Base-by-base conservation (phyloP, 768 basidiomycete species). In the Russula abietina region DNA sequence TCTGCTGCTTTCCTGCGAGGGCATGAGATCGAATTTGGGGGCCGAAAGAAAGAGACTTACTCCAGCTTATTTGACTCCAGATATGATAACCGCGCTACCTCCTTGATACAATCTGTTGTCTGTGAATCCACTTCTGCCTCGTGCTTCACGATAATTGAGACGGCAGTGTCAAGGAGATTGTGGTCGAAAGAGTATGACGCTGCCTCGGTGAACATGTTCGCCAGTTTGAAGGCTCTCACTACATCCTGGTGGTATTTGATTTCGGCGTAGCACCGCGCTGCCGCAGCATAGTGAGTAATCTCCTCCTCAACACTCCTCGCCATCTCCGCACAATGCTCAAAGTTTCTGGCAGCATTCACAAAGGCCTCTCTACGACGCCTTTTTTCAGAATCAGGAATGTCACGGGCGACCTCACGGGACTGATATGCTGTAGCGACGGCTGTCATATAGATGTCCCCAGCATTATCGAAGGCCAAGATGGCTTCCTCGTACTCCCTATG, bases 1-100 rank as follows among this genome's bases (percentile, higher is more conserved):
- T 71, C 64, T 59, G 73, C 59, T 22, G 78, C 78, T 70, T 80
- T 74, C 30, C 87, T 87, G 66, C 11, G 49, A 51, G 39, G 43
- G 6, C 17, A 10, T 41, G n/a, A 59, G 49, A 53, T 10, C 2
- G 30, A 7, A 51, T 51, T 16, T 30, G 10, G 53, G 32, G 26
- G 17, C 10, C 14, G 19, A 16, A 32, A 38, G 53, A 26, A 36
- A 6, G 30, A 33, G 39, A 64, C 63, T 19, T 51, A 64, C 63
- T 64, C 33, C 32, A 64, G 38, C 9, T 60, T 32, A 3, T 61
- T 36, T 16, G 59, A 49, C 32, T 61, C 39, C 8, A 64, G 19
- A 45, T 61, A 64, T 0, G 54, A 61, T 33, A 64, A 6, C 1
- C 59, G 54, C 11, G 63, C 63, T 6, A 41, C 48, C 24, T 56